Percentiles rank a stretch among this genome's conserved stretches.
phyloP scores from a whole-genome alignment of 2,329 filamentous ascomycete genomes.

The Sphaerulina musiva region DNA sequence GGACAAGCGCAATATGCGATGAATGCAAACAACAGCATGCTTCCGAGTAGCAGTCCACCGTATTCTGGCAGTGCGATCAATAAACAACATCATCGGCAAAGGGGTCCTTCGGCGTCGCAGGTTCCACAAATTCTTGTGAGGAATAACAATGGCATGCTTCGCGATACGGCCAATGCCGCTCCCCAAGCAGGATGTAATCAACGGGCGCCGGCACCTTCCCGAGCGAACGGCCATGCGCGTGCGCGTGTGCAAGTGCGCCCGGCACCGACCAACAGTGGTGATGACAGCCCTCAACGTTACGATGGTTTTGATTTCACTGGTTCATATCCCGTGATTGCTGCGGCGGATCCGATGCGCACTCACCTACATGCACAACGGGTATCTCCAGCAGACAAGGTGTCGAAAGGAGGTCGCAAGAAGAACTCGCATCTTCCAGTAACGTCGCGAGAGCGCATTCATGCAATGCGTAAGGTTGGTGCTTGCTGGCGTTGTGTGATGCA shows the following conservation, averaged over 20 bases:
- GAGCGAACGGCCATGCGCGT: background rate
- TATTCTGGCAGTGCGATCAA: background rate
- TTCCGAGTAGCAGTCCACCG: background rate
- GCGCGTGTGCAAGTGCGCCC: slow-evolving; percentile 2
- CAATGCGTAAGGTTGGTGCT: slow-evolving; percentile 42
- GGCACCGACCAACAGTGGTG: background rate
- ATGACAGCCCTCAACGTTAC: background rate
- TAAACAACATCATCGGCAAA: background rate
- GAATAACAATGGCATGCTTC: background rate
- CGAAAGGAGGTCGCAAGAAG: slow-evolving; percentile 33
- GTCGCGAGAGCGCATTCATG: slow-evolving; percentile 37
- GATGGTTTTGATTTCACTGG: slow-evolving; percentile 1
- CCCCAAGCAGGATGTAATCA: background rate
- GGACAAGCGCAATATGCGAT: background rate
- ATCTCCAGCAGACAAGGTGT: slow-evolving; percentile 9
- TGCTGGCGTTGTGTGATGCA: slow-evolving; percentile 47
- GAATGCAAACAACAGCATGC: background rate
- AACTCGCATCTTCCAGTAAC: slow-evolving; percentile 35
- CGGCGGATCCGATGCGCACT: slow-evolving; percentile 5
- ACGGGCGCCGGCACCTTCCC: background rate
- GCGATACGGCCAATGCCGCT: background rate
- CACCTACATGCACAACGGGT: background rate
- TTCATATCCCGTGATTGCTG: slow-evolving; percentile 6
- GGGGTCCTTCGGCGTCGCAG: background rate
- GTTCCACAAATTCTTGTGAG: background rate